Percentiles rank a stretch among this genome's conserved stretches.
Conservation (phyloP, 2,329 filamentous ascomycete genomes). For the Drechslerella stenobrocha region DNA sequence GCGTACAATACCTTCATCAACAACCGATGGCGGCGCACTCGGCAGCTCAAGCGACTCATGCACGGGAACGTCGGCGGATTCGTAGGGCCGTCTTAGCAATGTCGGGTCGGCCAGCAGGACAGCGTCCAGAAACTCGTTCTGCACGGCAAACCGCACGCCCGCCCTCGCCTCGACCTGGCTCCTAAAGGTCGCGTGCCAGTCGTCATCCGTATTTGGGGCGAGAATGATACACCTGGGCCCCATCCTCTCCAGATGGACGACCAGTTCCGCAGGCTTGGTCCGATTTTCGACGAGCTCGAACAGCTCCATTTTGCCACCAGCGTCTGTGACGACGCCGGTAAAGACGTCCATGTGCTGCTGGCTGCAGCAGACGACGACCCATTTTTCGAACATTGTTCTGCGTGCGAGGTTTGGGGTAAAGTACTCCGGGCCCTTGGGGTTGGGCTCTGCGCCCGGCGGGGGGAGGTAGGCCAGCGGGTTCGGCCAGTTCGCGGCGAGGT, state of each 20-base stretch:
- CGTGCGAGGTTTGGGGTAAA: conserved; percentile 72
- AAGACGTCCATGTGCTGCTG: conserved; percentile 73
- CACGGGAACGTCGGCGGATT: conserved; percentile 54
- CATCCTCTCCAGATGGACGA: conserved; percentile 55
- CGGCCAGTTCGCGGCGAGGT: conserved; percentile 81
- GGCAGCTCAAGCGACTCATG: conserved; percentile 55
- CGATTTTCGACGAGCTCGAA: conserved; percentile 65
- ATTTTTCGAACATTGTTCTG: conserved; percentile 76
- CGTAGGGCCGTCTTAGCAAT: conserved; percentile 69
- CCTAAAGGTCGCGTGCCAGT: conserved; percentile 27
- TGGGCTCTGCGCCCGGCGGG: conserved; percentile 73
- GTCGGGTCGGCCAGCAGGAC: conserved; percentile 80
- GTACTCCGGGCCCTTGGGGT: conserved; percentile 67
- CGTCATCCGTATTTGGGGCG: conserved; percentile 34
- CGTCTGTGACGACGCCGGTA: conserved; percentile 72
- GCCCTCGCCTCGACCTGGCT: conserved; percentile 58
- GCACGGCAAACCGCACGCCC: conserved; percentile 80
- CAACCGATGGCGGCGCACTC: conserved; percentile 52
- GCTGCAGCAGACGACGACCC: conserved; percentile 81
- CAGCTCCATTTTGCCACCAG: conserved; percentile 77
- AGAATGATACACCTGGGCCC: conserved; percentile 54
- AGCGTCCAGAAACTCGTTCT: conserved; percentile 88
- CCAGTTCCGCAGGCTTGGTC: conserved; percentile 74
- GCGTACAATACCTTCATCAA: conserved; percentile 50
- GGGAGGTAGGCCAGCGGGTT: conserved; percentile 72